These are phyloP conservation scores for Colletotrichum lindemuthianum DNA, from an alignment of 2,329 filamentous ascomycete species.

Conservation along the genomic window DNA sequence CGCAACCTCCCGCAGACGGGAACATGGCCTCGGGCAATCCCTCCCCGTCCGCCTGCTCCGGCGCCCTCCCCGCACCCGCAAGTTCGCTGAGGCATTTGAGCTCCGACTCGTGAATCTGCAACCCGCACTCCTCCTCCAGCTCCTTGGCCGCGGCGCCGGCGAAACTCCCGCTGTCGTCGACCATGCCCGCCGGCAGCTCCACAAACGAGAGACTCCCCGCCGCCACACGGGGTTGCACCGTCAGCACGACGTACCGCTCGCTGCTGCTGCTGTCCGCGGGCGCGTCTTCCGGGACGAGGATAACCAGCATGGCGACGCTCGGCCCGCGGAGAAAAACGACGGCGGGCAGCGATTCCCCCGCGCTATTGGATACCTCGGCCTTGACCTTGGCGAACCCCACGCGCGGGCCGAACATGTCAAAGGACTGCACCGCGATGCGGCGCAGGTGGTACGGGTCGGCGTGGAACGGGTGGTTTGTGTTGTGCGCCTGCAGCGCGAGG, in stretches of 20 bases:
- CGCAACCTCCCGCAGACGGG: slow-evolving; percentile 68
- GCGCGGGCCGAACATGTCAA: slow-evolving; percentile 59
- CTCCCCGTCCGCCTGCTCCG: slow-evolving; percentile 44
- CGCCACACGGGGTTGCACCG: slow-evolving; percentile 67
- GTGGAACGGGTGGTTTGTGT: slow-evolving; percentile 62
- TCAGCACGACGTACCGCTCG: slow-evolving; percentile 67
- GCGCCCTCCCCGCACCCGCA: slow-evolving; percentile 43
- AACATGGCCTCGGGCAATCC: slow-evolving; percentile 61
- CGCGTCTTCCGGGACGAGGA: slow-evolving; percentile 63
- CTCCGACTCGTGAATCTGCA: slow-evolving; percentile 59
- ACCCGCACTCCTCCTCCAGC: slow-evolving; percentile 68
- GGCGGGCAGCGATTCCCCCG: slow-evolving; percentile 62
- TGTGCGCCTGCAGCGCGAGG: slow-evolving; percentile 54
- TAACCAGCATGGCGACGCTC: slow-evolving; percentile 69
- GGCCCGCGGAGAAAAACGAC: slow-evolving; percentile 67
- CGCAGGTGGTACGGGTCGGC: slow-evolving; percentile 62
- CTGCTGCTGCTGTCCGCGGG: slow-evolving; percentile 45
- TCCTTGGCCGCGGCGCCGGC: slow-evolving; percentile 67
- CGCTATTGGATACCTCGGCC: slow-evolving; percentile 57
- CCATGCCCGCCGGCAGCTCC: slow-evolving; percentile 69
- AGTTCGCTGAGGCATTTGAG: slow-evolving; percentile 64
- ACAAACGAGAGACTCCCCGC: slow-evolving; percentile 64
- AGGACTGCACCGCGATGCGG: slow-evolving; percentile 62
- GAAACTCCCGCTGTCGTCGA: slow-evolving; percentile 64
- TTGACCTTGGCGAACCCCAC: slow-evolving; percentile 68